Evolutionary conservation across 345 rosid species (phyloP).

Genomic region (Ricinus communis): DNA sequence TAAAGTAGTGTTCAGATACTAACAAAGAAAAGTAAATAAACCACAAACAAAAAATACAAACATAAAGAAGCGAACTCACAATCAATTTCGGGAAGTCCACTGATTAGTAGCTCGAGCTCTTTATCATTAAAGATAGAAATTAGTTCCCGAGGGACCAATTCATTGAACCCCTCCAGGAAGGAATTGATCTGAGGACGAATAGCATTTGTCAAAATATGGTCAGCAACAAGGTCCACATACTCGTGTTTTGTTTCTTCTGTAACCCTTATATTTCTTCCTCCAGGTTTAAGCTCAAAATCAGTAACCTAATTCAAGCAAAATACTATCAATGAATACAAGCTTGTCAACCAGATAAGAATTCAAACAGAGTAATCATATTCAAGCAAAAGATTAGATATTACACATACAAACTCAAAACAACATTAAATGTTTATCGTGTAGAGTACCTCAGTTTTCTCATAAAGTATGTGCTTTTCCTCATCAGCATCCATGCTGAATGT

Average conservation of each 20-base stretch:
- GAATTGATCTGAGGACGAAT: conserved; percentile 92
- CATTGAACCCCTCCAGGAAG: conserved; percentile 84
- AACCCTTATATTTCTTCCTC: conserved; percentile 91
- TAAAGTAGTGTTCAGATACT: conserved; percentile 8
- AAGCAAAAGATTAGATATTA: neutral
- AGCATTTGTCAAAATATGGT: conserved; percentile 92
- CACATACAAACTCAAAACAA: neutral
- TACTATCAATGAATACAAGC: conserved; percentile 5
- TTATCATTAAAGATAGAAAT: conserved; percentile 91
- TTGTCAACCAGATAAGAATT: too few species aligned
- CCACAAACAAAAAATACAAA: conserved; percentile 1
- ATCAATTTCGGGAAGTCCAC: conserved; percentile 99
- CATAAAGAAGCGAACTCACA: conserved; percentile 53
- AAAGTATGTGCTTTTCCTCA: conserved; percentile 93
- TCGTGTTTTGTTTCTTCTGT: conserved; percentile 97
- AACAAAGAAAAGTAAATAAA: conserved; percentile 13
- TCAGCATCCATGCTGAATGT: conserved; percentile 99
- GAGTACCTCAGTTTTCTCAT: conserved; percentile 87
- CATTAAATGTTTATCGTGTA: neutral
- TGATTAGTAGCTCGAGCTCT: conserved; percentile 98
- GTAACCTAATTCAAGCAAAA: conserved; percentile 61
- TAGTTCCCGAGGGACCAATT: conserved; percentile 74
- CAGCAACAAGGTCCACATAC: conserved; percentile 96
- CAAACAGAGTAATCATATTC: too few species aligned
- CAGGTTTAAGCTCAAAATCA: conserved; percentile 96